These are phyloP conservation scores for Rhizopogon sp. DNA, from an alignment of 768 basidiomycete species.

Conservation along the genomic window DNA sequence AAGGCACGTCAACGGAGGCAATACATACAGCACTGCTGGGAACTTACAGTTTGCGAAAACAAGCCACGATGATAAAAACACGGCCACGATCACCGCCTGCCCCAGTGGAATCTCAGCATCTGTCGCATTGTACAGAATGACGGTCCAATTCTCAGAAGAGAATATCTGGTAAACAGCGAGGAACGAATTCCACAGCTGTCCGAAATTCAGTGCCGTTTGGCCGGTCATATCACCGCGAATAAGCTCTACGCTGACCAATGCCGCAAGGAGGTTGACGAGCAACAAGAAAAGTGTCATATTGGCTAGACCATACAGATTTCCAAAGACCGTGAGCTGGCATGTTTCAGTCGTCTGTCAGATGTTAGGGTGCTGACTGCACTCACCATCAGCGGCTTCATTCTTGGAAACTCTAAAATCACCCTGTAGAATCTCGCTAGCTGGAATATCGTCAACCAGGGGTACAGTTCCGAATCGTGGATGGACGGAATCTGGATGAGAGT, in stretches of 20 bases:
- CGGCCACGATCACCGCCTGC: conserved; percentile 63
- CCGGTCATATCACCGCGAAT: conserved; percentile 74
- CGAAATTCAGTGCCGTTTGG: conserved; percentile 62
- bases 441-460: conserved; percentile 89
- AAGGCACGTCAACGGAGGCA: neutral
- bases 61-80: conserved; percentile 82
- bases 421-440: conserved; percentile 87
- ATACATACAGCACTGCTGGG: neutral
- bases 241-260: conserved; percentile 78
- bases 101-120: conserved; percentile 56
- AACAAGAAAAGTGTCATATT: conserved; percentile 94
- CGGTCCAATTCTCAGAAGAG: conserved; percentile 94
- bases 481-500: conserved; percentile 82
- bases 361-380: neutral
- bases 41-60: conserved; percentile 86
- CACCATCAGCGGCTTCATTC: conserved; percentile 87
- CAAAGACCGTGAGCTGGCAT: conserved; percentile 76
- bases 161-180: conserved; percentile 85
- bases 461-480: conserved; percentile 57
- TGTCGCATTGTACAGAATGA: conserved; percentile 59
- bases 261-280: conserved; percentile 80
- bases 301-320: conserved; percentile 82
- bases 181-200: conserved; percentile 80
- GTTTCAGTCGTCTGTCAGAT: neutral
- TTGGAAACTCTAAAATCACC: conserved; percentile 83